A percentile compares a stretch with the other conserved stretches of the same genome.
Conservation (phyloP, 192 early-diverging fungal species). For the Coemansia sp. region DNA sequence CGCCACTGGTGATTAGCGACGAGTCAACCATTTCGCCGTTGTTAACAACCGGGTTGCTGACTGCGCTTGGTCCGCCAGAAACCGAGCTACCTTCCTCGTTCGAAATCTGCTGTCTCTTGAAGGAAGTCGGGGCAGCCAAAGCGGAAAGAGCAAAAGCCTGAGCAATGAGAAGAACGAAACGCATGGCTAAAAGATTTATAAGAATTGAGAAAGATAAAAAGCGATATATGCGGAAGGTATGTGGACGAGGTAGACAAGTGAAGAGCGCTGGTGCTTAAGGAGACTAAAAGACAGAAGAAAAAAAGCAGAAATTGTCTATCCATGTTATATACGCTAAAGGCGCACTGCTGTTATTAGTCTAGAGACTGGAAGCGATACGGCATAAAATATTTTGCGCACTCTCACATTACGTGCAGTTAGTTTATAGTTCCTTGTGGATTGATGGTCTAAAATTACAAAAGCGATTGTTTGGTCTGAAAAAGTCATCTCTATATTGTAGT, state of each 20-base stretch:
- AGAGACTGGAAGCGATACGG: too few species aligned
- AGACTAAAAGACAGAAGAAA: background rate
- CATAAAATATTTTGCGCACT: too few species aligned
- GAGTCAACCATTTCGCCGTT: slow-evolving; percentile 27
- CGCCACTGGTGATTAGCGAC: slow-evolving; percentile 15
- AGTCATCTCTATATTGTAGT: too few species aligned
- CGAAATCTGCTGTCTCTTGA: slow-evolving; percentile 26
- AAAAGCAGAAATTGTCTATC: background rate
- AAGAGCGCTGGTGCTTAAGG: background rate
- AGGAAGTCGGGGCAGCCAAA: slow-evolving; percentile 11
- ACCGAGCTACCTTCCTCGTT: slow-evolving; percentile 18
- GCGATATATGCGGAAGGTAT: background rate
- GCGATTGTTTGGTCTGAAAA: too few species aligned
- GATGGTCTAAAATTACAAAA: too few species aligned
- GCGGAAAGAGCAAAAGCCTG: slow-evolving; percentile 17
- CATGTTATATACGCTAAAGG: background rate
- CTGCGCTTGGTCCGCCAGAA: slow-evolving; percentile 19
- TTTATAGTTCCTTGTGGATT: too few species aligned
- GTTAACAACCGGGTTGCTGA: slow-evolving; percentile 34
- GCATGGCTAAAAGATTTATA: slow-evolving; percentile 15
- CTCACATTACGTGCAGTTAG: too few species aligned
- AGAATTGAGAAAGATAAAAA: too few species aligned
- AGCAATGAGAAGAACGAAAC: slow-evolving; percentile 16
- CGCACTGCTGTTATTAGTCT: too few species aligned
- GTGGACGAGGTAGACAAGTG: background rate